Evolutionary conservation across 2,329 filamentous ascomycete genomes (phyloP), one percentile per base, ranked within the genome.

Genomic region (Cladophialophora carrionii): DNA sequence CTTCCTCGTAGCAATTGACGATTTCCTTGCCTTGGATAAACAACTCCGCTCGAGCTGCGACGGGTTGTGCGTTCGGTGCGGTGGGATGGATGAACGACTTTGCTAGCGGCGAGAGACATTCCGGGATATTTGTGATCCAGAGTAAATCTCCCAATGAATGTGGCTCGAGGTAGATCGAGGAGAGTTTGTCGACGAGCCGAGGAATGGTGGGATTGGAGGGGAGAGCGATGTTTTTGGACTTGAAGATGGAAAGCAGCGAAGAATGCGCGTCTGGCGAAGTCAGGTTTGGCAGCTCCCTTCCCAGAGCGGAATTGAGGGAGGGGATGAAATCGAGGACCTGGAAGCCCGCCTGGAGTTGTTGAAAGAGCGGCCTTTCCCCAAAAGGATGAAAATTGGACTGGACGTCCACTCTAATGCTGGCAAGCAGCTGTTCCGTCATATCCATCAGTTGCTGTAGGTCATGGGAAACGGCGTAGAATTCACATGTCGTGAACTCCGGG

Each of bases 1-100:
- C 95, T 78, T 99, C 95, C 76, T 99, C 95, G 77, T 99, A 99
- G 81, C 94, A 96, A 77, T 99, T 99, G 66, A 94, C 91, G 34
- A 96, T 84, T 75, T 99, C 95, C 61, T 87, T 86, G 48, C 89
- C 87, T 57, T 86, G 80, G 68, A 96, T 86, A 78, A 96, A 96
- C 24, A 96, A 85, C 78, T 97, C 93, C 0, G 90, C 91, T 5
- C 93, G 88, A 0, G 91, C 90, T 1, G 92, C 89, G 0, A 96
- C 87, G 8, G 85, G 78, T 75, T 97, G 93, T 14, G 83, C 82
- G 0, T 88, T 89, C 7, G 69, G 62, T 37, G 63, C 81, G 8
- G 74, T 77, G 0, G 87, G 84, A 75, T 92, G 91, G 22, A 83
- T 73, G 78, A 91, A 96, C 59, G 90, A 92, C 80, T 98, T 98